phyloP scores from a whole-genome alignment of 1,284 basidiomycete genomes.

The Stereum hirsutum region DNA sequence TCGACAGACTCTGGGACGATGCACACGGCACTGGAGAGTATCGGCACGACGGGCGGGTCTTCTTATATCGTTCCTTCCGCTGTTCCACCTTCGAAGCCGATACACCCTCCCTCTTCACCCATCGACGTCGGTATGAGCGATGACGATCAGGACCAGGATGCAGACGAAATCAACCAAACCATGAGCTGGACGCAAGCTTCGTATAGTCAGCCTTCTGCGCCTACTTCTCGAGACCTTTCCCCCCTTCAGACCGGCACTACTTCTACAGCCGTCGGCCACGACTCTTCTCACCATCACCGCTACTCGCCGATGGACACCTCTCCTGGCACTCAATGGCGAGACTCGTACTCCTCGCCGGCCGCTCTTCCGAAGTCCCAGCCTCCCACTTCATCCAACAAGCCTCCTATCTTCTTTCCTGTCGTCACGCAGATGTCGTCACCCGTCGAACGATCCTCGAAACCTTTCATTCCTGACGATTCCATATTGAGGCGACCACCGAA shows the following conservation, averaged over 20 bases:
- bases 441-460: too few species aligned
- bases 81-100: slow-evolving; percentile 30
- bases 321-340: too few species aligned
- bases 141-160: slow-evolving; percentile 7
- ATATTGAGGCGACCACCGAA: slow-evolving; percentile 15
- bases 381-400: too few species aligned
- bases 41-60: slow-evolving; percentile 25
- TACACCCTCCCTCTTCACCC: slow-evolving; percentile 29
- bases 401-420: too few species aligned
- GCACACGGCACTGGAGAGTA: slow-evolving; percentile 64
- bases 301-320: too few species aligned
- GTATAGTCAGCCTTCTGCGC: slow-evolving; percentile 3
- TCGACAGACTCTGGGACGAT: slow-evolving; percentile 52
- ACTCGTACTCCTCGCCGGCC: slow-evolving; percentile 7
- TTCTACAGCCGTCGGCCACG: background rate
- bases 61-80: slow-evolving; percentile 42
- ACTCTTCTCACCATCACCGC: background rate
- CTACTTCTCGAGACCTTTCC: slow-evolving; percentile 10
- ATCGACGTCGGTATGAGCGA: slow-evolving; percentile 22
- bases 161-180: slow-evolving; percentile 7
- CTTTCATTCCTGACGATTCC: slow-evolving; percentile 12
- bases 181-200: slow-evolving; percentile 14
- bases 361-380: slow-evolving; percentile 6
- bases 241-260: slow-evolving; percentile 7
- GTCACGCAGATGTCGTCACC: too few species aligned